These are phyloP conservation scores for Oryza meyeriana DNA, from an alignment of 176 grass and related monocot species.

Conservation along the genomic window DNA sequence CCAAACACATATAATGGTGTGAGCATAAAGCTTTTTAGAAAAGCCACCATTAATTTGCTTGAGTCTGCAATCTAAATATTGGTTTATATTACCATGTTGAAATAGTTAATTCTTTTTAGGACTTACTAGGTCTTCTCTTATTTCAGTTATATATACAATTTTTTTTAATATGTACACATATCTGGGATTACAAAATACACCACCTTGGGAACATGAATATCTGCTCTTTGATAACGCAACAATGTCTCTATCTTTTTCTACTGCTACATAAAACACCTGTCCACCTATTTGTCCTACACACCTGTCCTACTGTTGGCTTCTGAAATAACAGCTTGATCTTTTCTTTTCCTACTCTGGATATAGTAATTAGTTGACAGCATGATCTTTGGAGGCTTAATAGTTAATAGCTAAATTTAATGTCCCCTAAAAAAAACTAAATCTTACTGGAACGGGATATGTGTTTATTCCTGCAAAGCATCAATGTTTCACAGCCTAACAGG, in stretches of 20 bases:
- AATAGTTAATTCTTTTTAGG: slow-evolving; percentile 8
- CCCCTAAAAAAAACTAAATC: background rate
- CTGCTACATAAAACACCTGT: background rate
- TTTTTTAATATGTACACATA: background rate
- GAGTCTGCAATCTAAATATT: background rate
- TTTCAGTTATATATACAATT: background rate
- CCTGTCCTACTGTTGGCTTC: too few relatives aligned
- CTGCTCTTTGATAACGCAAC: background rate
- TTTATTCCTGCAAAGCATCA: too few relatives aligned
- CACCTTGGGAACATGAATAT: background rate
- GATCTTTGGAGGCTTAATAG: background rate
- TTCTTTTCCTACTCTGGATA: background rate
- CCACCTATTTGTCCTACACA: background rate
- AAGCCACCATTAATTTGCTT: background rate
- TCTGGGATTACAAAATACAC: background rate
- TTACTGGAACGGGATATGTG: background rate
- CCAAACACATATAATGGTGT: background rate
- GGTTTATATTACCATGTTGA: slow-evolving; percentile 2
- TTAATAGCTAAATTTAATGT: background rate
- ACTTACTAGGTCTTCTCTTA: background rate
- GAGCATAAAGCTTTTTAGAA: background rate
- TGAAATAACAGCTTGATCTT: background rate
- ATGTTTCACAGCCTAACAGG: too few relatives aligned
- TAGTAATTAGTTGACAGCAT: background rate
- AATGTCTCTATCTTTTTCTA: background rate